Base-by-base conservation (phyloP, 306 rosid genomes). In the Arachis stenosperma region DNA sequence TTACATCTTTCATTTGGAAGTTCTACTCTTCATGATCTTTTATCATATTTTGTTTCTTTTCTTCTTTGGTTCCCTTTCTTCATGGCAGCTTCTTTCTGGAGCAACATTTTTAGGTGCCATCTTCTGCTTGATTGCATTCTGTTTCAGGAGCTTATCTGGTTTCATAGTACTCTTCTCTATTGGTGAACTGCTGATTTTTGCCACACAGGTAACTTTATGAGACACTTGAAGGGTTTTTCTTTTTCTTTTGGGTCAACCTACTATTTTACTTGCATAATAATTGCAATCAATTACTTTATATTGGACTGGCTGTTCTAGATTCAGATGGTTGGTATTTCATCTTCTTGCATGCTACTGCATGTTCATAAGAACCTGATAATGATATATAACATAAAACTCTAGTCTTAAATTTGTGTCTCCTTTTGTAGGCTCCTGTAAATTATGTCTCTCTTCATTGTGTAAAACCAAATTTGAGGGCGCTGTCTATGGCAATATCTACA, bases 361-460 rank as follows among this genome's bases (percentile, higher is more conserved):
- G 2, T 14, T 33, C 65, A 47, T n/a, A 39, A 67, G 65, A 64
- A 67, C 67, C n/a, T 53, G 72, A 74, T 17, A 51, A 69, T 61
- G 58, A 29, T 46, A 80, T 69, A 69, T 22, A n/a, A 59, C 54
- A 71, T 37, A 9, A 62, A 27, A 67, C 62, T 60, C 52, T 43
- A 60, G 22, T 59, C 51, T 59, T 27, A 41, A 53, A 61, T 30
- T 43, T 61, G 65, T 36, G 41, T 56, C 42, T 70, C 39, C 10
- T 75, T 85, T 79, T 83, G 84, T 83, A 93, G 98, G 98, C 97
- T 79, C 98, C 98, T 5, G 98, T 93, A 59, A 93, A 90, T 82
- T 93, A 86, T 75, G 71, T 93, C 65, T 88, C 84, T 79, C 96
- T 94, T 44, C 97, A 67, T 61, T 91, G 98, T 65, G 91, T 91